phyloP scores from a whole-genome alignment of 2,329 filamentous ascomycete genomes.

The Fonsecaea multimorphosa region DNA sequence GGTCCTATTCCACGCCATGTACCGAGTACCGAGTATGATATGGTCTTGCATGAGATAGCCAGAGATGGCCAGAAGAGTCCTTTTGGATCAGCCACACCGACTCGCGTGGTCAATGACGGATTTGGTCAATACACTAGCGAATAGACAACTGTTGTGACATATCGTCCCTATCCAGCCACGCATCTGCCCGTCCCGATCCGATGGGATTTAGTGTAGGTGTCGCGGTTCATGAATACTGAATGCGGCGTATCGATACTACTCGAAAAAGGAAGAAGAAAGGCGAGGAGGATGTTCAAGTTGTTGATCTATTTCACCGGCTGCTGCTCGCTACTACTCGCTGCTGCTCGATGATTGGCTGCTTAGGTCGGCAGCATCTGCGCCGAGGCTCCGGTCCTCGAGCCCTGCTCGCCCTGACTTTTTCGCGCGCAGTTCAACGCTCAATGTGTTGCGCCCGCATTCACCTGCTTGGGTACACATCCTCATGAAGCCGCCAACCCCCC shows the following conservation, averaged over 20 bases:
- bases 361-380: background rate
- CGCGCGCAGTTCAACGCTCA: conserved; percentile 12
- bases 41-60: too few species aligned
- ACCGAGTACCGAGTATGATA: too few species aligned
- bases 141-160: background rate
- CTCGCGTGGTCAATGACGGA: background rate
- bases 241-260: background rate
- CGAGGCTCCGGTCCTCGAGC: background rate
- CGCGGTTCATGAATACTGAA: background rate
- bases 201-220: background rate
- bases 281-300: too few species aligned
- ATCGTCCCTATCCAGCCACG: background rate
- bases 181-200: background rate
- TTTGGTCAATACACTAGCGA: background rate
- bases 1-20: too few species aligned
- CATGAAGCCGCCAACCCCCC: conserved; percentile 20
- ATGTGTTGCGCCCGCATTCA: background rate
- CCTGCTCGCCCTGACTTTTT: conserved; percentile 14
- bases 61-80: background rate
- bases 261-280: background rate
- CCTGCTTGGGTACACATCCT: background rate
- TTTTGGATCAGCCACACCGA: background rate
- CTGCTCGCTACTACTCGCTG: background rate
- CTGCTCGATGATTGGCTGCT: background rate
- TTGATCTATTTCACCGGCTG: background rate